Base-by-base conservation (phyloP, 306 rosid genomes). In the Quillaja saponaria region DNA sequence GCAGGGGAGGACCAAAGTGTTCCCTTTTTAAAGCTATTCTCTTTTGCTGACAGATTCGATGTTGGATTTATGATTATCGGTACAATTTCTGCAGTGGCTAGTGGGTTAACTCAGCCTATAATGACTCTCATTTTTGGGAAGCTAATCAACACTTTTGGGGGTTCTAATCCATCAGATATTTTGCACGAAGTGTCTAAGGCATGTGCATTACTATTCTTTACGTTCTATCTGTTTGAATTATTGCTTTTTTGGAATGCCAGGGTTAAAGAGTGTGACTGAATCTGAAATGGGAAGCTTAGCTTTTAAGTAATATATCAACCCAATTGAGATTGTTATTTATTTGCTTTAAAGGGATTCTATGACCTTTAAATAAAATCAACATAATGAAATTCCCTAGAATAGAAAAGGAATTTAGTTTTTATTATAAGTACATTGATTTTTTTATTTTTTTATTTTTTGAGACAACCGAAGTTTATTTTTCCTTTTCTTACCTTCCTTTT, bases 101-200 rank as follows among this genome's bases (percentile, higher is more conserved):
- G 76, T 17, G 98, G 98, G 0, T 0, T 80, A 3, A n/a, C 90
- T 0, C 87, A 81, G 52, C 98, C 98, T 40, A 5, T 89, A 50
- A 86, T 88, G 96, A 67, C 94, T 0, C 41, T 88, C 17, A 38
- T 92, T 18, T 66, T 92, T 6, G 96, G 94, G 6, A 61, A 56
- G 18, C 72, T 86, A 31, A 63, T 88, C 66, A 71, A 92, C 60
- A 51, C 89, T 0, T 89, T 88, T 10, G 98, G 89, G 18, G 41
- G 74, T 16, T 34, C 84, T 0, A 48, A 70, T 71, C 71, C 20
- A n/a, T 69, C 76, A 0, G 34, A 25, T 0, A 47, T 80, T 28
- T 63, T 86, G 7, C 4, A 68, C 0, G 42, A 64, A 37, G 87
- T 89, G 10, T 84, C 98, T 1, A 63, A 81, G 88, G 98, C 85